These are phyloP conservation scores for Fagopyrum esculentum DNA, from an alignment of 148 eudicot genomes.

Conservation along the genomic window DNA sequence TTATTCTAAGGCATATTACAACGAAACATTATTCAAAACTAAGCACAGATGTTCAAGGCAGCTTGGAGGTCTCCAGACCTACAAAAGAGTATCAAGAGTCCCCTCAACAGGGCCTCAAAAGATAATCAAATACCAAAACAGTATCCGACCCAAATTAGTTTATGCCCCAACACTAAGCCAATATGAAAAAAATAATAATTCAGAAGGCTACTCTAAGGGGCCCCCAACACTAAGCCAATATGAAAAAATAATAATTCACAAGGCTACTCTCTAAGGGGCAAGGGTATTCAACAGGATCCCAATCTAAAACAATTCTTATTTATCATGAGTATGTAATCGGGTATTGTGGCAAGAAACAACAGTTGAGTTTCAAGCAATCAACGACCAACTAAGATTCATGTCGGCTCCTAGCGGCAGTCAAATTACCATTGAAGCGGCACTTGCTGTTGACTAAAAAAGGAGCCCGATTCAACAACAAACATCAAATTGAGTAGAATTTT, in stretches of 20 bases:
- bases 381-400: constrained; percentile 14
- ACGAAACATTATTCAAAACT: too few species aligned
- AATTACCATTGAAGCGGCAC: constrained; percentile 23
- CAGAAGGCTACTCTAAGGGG: constrained; percentile 31
- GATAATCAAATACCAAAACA: constrained; percentile 12
- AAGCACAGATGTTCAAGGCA: constrained; percentile 17
- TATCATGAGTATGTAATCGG: constrained; percentile 15
- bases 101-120: constrained; percentile 18
- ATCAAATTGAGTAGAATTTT: neutral
- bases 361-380: constrained; percentile 20
- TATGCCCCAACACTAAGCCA: constrained; percentile 28
- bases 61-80: constrained; percentile 14
- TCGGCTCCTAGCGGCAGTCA: constrained; percentile 45
- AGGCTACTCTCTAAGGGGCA: too few species aligned
- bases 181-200: constrained; percentile 5
- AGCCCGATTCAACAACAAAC: neutral
- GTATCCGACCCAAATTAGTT: constrained; percentile 12
- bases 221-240: too few species aligned
- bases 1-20: constrained; percentile 26
- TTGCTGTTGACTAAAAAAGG: constrained; percentile 31
- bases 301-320: too few species aligned
- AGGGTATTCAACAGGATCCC: neutral
- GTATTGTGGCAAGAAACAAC: constrained; percentile 31
- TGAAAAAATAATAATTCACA: too few species aligned
- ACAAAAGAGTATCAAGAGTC: neutral